Conservation (phyloP, 1,284 basidiomycete genomes). For the Fomitopsis palustris region DNA sequence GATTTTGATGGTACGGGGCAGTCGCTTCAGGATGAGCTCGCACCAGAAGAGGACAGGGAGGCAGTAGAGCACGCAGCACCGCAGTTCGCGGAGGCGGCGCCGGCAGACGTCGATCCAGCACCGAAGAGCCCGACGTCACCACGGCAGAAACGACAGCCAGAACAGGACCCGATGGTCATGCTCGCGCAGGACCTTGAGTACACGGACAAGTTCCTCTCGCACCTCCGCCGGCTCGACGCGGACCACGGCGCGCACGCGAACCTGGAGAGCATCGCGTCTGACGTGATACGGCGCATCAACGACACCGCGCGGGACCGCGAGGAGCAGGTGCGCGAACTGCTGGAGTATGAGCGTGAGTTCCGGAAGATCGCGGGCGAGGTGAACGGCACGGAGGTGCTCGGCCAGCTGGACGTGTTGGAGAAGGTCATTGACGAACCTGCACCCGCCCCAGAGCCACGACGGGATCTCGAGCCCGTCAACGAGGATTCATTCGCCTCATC, state of each 20-base stretch:
- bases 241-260: constrained; percentile 47
- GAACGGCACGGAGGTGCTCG: constrained; percentile 70
- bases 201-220: constrained; percentile 71
- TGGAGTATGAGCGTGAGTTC: constrained; percentile 76
- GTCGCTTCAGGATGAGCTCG: constrained; percentile 22
- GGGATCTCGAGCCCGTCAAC: constrained; percentile 38
- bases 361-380: constrained; percentile 72
- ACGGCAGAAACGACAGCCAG: constrained; percentile 32
- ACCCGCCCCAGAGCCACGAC: constrained; percentile 6
- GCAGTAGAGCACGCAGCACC: constrained; percentile 11
- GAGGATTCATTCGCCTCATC: constrained; percentile 38
- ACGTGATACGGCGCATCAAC: constrained; percentile 72
- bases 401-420: constrained; percentile 61
- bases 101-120: constrained; percentile 39
- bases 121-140: constrained; percentile 38
- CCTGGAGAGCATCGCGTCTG: constrained; percentile 69
- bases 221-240: constrained; percentile 64
- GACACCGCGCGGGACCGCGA: constrained; percentile 73
- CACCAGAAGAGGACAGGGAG: constrained; percentile 10
- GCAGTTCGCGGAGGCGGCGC: constrained; percentile 25
- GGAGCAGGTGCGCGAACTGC: constrained; percentile 69
- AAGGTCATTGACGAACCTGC: constrained; percentile 40
- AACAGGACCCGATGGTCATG: constrained; percentile 67
- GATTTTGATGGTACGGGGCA: constrained; percentile 4
- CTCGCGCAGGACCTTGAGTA: constrained; percentile 70